Evolutionary conservation across 1,284 basidiomycete genomes (phyloP), one percentile per base, ranked within the genome.

Genomic region (Phaffia rhodozyma): DNA sequence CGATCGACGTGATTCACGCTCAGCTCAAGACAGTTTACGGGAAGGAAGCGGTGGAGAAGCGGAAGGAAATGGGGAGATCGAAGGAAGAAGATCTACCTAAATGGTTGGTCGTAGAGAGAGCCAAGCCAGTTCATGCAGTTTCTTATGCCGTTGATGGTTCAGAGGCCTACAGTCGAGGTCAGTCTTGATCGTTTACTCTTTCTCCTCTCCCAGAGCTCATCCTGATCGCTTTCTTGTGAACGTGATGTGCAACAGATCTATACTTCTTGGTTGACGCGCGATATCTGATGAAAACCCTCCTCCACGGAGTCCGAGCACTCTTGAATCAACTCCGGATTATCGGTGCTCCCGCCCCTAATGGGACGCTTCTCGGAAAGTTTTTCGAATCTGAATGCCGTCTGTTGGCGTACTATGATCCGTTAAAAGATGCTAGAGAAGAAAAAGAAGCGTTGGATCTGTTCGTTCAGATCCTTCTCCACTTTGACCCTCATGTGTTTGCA

Each of bases 371-470:
- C 66, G 86, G 88, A 63, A 84, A 87, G 58, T 81, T 98, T 69
- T 97, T 98, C 75, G 85, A 89, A 69, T 84, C 86, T 59, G 86
- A 86, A 69, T 82, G 97, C 66, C 83, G 85, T 47, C 90, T 89
- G 76, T 86, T 97, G 79, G 82, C 86, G 18, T 80, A 94, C 56
- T 91, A 89, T 73, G 91, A 97, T 69, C 80, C 83, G 9, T 72
- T 76, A 38, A 70, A 75, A 43, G 88, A 93, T 68, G 81, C 83
- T 51, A 83, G 86, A 58, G 91, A 97, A 68, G 85, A 87, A 66
- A 89, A 85, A 66, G 91, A 96, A 71, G 84, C 86, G 20, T 83
- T 93, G 73, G 94, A 98, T 66, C 84, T 86, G 78, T 84, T 98
- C 65, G 85, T 84, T 5, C 80, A 83, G 48, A 85, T 87, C 61